phyloP scores from a whole-genome alignment of 176 grass and related monocot species.

The Secale cereale region DNA sequence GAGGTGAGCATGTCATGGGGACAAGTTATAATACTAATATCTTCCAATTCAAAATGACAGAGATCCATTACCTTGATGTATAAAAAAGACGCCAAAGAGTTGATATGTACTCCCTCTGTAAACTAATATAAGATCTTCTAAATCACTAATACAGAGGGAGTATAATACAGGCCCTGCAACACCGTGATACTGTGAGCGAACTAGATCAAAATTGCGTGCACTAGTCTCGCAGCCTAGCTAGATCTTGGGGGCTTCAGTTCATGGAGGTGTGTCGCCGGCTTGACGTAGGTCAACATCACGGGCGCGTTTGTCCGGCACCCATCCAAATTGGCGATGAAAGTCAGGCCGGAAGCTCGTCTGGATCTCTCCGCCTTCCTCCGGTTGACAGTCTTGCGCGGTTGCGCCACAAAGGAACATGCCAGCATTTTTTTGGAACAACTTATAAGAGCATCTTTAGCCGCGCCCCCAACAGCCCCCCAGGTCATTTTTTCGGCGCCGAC shows the following conservation, averaged over 20 bases:
- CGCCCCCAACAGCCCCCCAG: too few relatives aligned
- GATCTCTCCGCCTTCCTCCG: conserved; percentile 86
- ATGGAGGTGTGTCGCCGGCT: conserved; percentile 51
- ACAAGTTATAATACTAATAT: background rate
- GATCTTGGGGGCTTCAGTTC: conserved; percentile 25
- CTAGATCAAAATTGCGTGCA: conserved; percentile 31
- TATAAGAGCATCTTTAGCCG: too few relatives aligned
- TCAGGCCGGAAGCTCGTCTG: conserved; percentile 77
- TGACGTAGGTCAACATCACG: conserved; percentile 74
- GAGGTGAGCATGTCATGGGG: background rate
- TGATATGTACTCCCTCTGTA: too few relatives aligned
- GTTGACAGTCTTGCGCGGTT: conserved; percentile 63
- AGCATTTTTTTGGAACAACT: conserved; percentile 81
- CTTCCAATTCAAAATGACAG: too few relatives aligned
- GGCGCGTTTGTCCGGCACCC: conserved; percentile 71
- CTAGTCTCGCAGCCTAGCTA: conserved; percentile 30
- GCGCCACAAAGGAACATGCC: conserved; percentile 46
- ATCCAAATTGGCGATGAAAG: conserved; percentile 80
- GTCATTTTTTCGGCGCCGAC: too few relatives aligned
- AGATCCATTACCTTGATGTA: too few relatives aligned
- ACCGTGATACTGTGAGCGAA: too few relatives aligned
- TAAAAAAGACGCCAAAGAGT: too few relatives aligned
- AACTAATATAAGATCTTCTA: too few relatives aligned
- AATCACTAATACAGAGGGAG: too few relatives aligned
- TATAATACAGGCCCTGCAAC: too few relatives aligned